Evolutionary conservation across 2,329 filamentous ascomycete species (phyloP).

Genomic region (Pleoardoris graminearum): DNA sequence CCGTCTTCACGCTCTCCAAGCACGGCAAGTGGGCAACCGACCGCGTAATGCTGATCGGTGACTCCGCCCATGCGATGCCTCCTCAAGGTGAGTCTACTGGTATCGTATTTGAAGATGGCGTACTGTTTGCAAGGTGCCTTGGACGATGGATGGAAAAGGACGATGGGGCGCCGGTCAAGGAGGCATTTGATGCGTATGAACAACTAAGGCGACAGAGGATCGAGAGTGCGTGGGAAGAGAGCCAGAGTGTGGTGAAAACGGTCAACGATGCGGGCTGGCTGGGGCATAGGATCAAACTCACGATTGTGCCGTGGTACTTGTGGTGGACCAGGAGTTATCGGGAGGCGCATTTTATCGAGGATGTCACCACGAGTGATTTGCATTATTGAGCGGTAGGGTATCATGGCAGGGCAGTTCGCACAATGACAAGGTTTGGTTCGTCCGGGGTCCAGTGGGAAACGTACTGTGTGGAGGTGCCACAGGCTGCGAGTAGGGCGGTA

Average conservation of each 20-base stretch:
- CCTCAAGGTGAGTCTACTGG: slow-evolving; percentile 57
- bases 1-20: slow-evolving; percentile 51
- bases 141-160: slow-evolving; percentile 48
- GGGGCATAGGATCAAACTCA: slow-evolving; percentile 51
- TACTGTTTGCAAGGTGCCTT: slow-evolving; percentile 52
- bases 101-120: slow-evolving; percentile 58
- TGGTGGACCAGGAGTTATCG: slow-evolving; percentile 49
- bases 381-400: slow-evolving; percentile 36
- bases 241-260: slow-evolving; percentile 50
- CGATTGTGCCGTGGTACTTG: slow-evolving; percentile 52
- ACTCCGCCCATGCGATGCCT: slow-evolving; percentile 56
- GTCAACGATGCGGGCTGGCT: slow-evolving; percentile 52
- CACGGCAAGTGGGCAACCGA: slow-evolving; percentile 51
- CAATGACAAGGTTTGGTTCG: too few relatives aligned
- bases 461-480: too few relatives aligned
- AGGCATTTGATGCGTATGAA: slow-evolving; percentile 55
- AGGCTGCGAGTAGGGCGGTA: too few relatives aligned
- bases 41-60: slow-evolving; percentile 51
- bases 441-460: too few relatives aligned
- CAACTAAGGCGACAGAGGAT: slow-evolving; percentile 50
- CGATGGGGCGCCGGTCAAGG: slow-evolving; percentile 42
- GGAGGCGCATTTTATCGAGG: slow-evolving; percentile 52
- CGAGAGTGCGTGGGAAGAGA: slow-evolving; percentile 52
- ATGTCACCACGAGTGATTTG: slow-evolving; percentile 49
- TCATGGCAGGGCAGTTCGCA: too few relatives aligned